phyloP scores from a whole-genome alignment of 2,329 filamentous ascomycete genomes.

The Penicillium sp. region DNA sequence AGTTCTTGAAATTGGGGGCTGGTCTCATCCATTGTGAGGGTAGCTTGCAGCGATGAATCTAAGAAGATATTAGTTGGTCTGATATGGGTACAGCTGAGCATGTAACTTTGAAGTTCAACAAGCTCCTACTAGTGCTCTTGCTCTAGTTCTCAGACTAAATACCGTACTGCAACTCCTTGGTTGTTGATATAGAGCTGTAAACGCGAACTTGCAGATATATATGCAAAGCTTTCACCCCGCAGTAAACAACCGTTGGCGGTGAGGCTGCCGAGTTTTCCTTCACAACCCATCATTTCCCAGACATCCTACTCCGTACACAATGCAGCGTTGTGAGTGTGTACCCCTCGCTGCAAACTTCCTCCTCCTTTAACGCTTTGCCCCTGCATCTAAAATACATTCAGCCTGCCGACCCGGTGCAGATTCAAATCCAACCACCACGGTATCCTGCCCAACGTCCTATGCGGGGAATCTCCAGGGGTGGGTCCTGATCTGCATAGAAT shows the following conservation, averaged over 20 bases:
- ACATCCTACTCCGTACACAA: too few relatives aligned
- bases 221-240: conserved; percentile 4
- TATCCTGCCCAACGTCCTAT: neutral
- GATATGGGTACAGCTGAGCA: too few relatives aligned
- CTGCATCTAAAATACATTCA: neutral
- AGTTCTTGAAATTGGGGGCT: conserved; percentile 47
- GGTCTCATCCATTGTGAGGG: conserved; percentile 14
- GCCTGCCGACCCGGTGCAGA: neutral
- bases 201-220: neutral
- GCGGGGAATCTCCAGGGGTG: conserved; percentile 5
- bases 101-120: too few relatives aligned
- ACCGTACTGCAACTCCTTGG: too few relatives aligned
- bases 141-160: too few relatives aligned
- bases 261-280: conserved; percentile 4
- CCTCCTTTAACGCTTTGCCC: neutral
- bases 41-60: neutral
- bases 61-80: neutral
- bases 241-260: conserved; percentile 21
- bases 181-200: too few relatives aligned
- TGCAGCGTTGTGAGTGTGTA: too few relatives aligned
- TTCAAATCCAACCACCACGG: conserved; percentile 2
- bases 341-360: neutral
- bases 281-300: neutral
- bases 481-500: conserved; percentile 6
- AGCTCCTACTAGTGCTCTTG: too few relatives aligned